Evolutionary conservation across 768 basidiomycete genomes (phyloP), one percentile per base, ranked within the genome.

Genomic region (Trametes meyenii): DNA sequence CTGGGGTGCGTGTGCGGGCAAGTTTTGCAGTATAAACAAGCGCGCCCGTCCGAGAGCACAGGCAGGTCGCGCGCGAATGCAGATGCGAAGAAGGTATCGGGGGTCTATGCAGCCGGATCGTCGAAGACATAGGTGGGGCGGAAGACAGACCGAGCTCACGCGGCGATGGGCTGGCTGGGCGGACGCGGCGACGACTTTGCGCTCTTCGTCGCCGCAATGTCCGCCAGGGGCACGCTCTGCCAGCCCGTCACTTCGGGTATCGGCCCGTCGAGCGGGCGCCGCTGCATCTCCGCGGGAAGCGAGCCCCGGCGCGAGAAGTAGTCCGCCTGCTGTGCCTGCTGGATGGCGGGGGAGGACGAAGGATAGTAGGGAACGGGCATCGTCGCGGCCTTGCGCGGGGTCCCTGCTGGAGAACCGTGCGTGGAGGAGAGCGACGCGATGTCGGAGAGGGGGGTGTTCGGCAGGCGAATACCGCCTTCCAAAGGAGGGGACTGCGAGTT

Each of bases 371-470:
- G 63, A 16, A 61, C 64, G 36, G 74, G 73, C 60, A 69, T 64
- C 19, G 70, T 69, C 36, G 68, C 67, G 10, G 69, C 52, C 57
- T 71, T 74, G 58, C 74, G 71, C 23, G 73, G 72, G 26, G 69
- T 66, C 33, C 29, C 29, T 33, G 69, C 65, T 5, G 63, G 60
- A 19, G 61, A 51, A 19, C 56, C 64, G 46, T 60, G 61, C 40
- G 55, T 39, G 4, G 71, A 66, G 63, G 71, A 71, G 4, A 81
- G 72, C 5, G 85, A 83, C 2, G 86, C 85, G 61, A 91, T 84
- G 69, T 90, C 90, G 13, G 83, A 81, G 39, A 90, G 78, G 1
- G 88, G 87, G 8, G 88, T 83, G 63, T 86, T 88, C 16, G 90
- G 90, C 8, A 91, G 82, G 39, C 89, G 85, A 69, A 92, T 92